phyloP scores from a whole-genome alignment of 2,329 filamentous ascomycete genomes.

The Dryadomyces sulphureus region DNA sequence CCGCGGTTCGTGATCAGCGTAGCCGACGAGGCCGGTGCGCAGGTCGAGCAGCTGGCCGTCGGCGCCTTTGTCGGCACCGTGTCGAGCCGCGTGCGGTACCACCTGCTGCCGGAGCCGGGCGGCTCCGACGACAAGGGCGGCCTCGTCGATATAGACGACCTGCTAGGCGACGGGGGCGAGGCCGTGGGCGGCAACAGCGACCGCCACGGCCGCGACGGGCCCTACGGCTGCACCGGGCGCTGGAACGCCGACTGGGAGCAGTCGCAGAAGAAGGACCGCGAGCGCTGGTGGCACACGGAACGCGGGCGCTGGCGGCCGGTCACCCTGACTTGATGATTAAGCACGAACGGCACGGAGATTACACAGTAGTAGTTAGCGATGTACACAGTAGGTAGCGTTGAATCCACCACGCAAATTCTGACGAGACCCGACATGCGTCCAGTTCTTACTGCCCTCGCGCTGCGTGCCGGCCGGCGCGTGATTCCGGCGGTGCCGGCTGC shows the following conservation, averaged over 20 bases:
- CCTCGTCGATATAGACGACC: slow-evolving; percentile 34
- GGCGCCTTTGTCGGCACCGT: slow-evolving; percentile 47
- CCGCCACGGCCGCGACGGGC: slow-evolving; percentile 9
- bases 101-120: slow-evolving; percentile 40
- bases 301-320: slow-evolving; percentile 18
- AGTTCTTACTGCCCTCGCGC: not conserved
- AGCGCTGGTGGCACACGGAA: slow-evolving; percentile 21
- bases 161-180: slow-evolving; percentile 34
- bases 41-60: slow-evolving; percentile 38
- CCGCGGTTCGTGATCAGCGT: slow-evolving; percentile 47
- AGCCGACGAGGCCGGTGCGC: slow-evolving; percentile 31
- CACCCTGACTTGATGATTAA: slow-evolving; percentile 14
- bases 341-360: too few species aligned
- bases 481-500: too few species aligned
- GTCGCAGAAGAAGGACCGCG: slow-evolving; percentile 19
- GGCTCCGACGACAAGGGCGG: slow-evolving; percentile 41
- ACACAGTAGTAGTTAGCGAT: not conserved
- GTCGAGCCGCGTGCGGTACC: slow-evolving; percentile 44
- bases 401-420: not conserved
- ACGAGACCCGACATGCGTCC: not conserved
- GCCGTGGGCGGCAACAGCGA: slow-evolving; percentile 14
- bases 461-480: too few species aligned
- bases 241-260: slow-evolving; percentile 18
- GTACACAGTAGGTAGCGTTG: too few species aligned
- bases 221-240: slow-evolving; percentile 17